Conservation (phyloP, 768 basidiomycete genomes). For the Auricularia sp. region DNA sequence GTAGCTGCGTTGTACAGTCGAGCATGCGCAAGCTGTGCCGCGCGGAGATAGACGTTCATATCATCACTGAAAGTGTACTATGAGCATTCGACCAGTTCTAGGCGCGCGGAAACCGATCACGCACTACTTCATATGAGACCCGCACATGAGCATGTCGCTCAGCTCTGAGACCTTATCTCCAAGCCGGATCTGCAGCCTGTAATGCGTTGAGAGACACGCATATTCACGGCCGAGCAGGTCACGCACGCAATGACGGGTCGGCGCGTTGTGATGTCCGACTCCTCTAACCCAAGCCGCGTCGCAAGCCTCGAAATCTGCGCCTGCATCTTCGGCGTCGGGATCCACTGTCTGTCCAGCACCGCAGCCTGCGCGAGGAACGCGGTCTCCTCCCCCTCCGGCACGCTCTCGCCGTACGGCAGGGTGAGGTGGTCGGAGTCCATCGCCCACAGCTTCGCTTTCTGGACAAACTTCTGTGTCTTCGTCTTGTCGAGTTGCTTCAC, state of each 20-base stretch:
- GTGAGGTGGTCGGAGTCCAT: not conserved
- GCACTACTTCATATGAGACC: not conserved
- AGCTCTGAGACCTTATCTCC: not conserved
- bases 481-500: not conserved
- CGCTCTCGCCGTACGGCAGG: conserved; percentile 1
- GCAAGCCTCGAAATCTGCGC: not conserved
- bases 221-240: not conserved
- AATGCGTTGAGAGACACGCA: not conserved
- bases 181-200: not conserved
- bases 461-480: not conserved
- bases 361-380: not conserved
- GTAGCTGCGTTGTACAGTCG: not conserved
- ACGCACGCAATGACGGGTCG: not conserved
- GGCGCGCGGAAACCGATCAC: not conserved
- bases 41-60: not conserved
- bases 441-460: not conserved
- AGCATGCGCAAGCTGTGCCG: not conserved
- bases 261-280: not conserved
- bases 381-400: not conserved
- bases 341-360: not conserved
- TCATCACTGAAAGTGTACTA: not conserved
- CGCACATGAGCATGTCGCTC: not conserved
- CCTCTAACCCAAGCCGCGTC: not conserved
- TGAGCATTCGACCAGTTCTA: too few relatives aligned
- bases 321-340: not conserved